These are phyloP conservation scores for Verticillium zaregamsianum DNA, from an alignment of 2,329 filamentous ascomycete species.

Conservation along the genomic window DNA sequence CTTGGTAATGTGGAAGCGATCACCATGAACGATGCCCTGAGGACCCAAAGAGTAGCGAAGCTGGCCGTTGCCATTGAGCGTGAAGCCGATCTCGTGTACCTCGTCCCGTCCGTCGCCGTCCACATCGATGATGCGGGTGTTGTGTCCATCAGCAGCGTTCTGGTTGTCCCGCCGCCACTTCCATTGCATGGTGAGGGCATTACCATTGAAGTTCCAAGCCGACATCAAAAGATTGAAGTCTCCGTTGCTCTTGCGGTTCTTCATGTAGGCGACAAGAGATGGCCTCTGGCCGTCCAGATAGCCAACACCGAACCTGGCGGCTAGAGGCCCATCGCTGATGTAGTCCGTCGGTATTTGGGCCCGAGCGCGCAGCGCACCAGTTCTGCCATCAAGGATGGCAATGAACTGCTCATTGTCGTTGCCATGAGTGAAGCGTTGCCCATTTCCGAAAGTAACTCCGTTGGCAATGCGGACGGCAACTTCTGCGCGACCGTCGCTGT, in stretches of 20 bases:
- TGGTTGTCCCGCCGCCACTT: conserved; percentile 13
- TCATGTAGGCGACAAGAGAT: conserved; percentile 14
- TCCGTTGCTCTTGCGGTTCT: conserved; percentile 11
- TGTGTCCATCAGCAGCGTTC: conserved; percentile 15
- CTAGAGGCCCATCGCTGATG: conserved; percentile 9
- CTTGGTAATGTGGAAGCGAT: conserved; percentile 18
- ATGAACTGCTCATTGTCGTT: conserved; percentile 15
- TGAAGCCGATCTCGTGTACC: conserved; percentile 16
- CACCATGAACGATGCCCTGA: conserved; percentile 15
- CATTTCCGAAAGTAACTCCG: conserved; percentile 15
- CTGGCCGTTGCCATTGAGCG: conserved; percentile 16
- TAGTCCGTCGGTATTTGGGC: conserved; percentile 6
- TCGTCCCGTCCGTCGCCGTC: conserved; percentile 16
- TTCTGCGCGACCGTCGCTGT: conserved; percentile 16
- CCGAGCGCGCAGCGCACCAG: conserved; percentile 11
- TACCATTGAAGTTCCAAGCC: conserved; percentile 16
- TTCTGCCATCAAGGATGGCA: conserved; percentile 15
- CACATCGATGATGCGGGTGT: conserved; percentile 17
- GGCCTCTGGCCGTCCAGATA: conserved; percentile 14
- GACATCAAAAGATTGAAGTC: conserved; percentile 10
- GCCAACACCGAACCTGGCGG: conserved; percentile 12
- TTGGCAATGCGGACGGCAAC: conserved; percentile 18
- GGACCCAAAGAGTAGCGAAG: conserved; percentile 13
- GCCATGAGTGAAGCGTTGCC: conserved; percentile 8
- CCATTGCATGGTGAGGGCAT: conserved; percentile 12